These are phyloP conservation scores for Colletotrichum eleusines DNA, from an alignment of 2,329 filamentous ascomycete species.

Conservation along the genomic window DNA sequence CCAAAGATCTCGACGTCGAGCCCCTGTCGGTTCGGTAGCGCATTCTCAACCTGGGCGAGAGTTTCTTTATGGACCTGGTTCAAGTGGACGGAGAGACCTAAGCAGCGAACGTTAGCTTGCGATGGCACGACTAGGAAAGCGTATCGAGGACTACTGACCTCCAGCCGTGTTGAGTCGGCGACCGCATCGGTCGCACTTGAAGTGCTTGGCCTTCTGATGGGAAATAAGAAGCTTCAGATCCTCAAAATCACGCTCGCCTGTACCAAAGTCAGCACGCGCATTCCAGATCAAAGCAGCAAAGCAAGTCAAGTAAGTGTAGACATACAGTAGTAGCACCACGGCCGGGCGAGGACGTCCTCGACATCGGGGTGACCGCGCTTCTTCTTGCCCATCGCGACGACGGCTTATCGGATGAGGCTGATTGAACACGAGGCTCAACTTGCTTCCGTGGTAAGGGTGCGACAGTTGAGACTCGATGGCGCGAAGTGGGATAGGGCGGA, in stretches of 20 bases:
- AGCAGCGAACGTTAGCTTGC: constrained; percentile 30
- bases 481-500: constrained; percentile 21
- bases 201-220: constrained; percentile 99
- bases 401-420: neutral
- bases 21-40: constrained; percentile 84
- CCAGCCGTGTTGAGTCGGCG: constrained; percentile 93
- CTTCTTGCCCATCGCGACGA: constrained; percentile 81
- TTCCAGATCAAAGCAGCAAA: constrained; percentile 6
- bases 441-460: neutral
- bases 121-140: neutral
- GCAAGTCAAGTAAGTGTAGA: constrained; percentile 23
- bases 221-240: constrained; percentile 96
- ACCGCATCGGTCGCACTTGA: constrained; percentile 94
- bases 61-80: constrained; percentile 98
- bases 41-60: constrained; percentile 89
- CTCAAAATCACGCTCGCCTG: constrained; percentile 94
- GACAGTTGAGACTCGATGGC: neutral
- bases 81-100: constrained; percentile 95
- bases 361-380: constrained; percentile 88
- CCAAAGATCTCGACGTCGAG: constrained; percentile 97
- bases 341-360: constrained; percentile 86
- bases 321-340: constrained; percentile 98
- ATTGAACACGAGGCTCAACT: no score
- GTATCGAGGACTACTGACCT: constrained; percentile 67
- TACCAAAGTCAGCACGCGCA: constrained; percentile 43